Evolutionary conservation across 2,329 filamentous ascomycete species (phyloP), one percentile per base, ranked within the genome.

Genomic region (Trichoderma hamatum): DNA sequence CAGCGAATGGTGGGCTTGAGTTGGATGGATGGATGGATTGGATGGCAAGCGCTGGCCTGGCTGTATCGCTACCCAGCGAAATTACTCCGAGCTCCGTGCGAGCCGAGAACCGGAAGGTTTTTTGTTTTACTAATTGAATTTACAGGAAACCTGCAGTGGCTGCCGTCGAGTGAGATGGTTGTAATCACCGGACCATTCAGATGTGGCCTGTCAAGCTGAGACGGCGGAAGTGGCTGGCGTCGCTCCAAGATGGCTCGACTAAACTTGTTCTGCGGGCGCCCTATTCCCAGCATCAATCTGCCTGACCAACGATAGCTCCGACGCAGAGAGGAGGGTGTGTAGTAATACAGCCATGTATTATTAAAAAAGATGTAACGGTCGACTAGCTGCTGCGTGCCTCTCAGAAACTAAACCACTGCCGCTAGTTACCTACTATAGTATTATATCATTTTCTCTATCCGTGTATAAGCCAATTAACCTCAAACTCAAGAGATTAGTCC

Each of bases 391-490:
- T 58, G 24, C 28, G 43, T 63, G 10, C 24, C 43, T 13, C 21
- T 51, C 9, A 49, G 39, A 46, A 34, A 5, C n/a, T 32, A 56
- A 28, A 58, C 56, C 34, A 28, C 51, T 19, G 51, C 61, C 19
- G 49, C 51, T 32, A 65, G 32, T 5, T 10, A n/a, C 39, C 39
- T n/a, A n/a, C 39, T n/a, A 43, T 19, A 14, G 16, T 43, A 43
- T n/a, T 43, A 43, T 43, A 0, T 56, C 65, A 16, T 68, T 61
- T 67, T 59, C 60, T 69, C 59, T 69, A 69, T 64, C 59, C 67
- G 54, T 63, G 24, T 49, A 52, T 64, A 46, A 43, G 24, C 32
- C 36, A 46, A 69, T 58, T 64, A 69, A 49, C 43, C 32, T 24
- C 46, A 46, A 68, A 61, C 43, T 59, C 21, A 36, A 36, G 49